phyloP scores from a whole-genome alignment of 345 rosid genomes.

The Acer yangbiense region DNA sequence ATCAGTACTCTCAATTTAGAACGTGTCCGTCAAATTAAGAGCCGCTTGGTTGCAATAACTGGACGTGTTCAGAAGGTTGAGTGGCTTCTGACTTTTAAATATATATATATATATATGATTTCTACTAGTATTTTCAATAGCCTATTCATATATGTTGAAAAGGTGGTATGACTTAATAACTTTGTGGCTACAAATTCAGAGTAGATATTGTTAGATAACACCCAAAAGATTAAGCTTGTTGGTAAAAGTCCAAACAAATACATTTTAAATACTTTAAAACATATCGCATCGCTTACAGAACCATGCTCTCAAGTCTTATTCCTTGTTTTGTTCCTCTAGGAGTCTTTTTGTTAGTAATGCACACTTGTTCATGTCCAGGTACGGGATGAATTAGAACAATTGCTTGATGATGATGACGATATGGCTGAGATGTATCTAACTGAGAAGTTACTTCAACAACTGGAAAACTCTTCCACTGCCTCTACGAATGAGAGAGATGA shows the following conservation, averaged over 20 bases:
- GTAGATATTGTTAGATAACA: neutral
- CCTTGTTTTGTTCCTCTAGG: neutral
- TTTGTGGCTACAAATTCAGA: conserved; percentile 13
- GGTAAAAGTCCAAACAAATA: neutral
- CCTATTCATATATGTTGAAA: neutral
- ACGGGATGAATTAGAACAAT: conserved; percentile 86
- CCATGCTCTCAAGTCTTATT: conserved; percentile 12
- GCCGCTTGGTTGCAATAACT: conserved; percentile 68
- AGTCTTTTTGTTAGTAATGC: neutral
- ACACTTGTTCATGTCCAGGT: conserved; percentile 47
- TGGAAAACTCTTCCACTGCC: conserved; percentile 64
- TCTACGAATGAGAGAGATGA: conserved; percentile 59
- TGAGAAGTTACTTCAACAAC: conserved; percentile 64
- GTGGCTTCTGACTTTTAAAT: neutral
- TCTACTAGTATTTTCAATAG: neutral
- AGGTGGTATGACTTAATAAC: neutral
- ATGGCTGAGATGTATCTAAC: conserved; percentile 99
- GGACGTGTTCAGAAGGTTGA: conserved; percentile 76
- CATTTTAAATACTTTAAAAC: neutral
- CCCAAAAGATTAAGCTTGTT: neutral
- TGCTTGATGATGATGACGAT: conserved; percentile 94
- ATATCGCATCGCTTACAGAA: neutral
- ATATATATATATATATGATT: neutral
- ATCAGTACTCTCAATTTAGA: conserved; percentile 75
- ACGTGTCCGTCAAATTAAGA: conserved; percentile 69